Percentiles rank a stretch among this genome's conserved stretches.
Evolutionary conservation across 345 rosid species (phyloP).

Genomic region (Linum lewisii): DNA sequence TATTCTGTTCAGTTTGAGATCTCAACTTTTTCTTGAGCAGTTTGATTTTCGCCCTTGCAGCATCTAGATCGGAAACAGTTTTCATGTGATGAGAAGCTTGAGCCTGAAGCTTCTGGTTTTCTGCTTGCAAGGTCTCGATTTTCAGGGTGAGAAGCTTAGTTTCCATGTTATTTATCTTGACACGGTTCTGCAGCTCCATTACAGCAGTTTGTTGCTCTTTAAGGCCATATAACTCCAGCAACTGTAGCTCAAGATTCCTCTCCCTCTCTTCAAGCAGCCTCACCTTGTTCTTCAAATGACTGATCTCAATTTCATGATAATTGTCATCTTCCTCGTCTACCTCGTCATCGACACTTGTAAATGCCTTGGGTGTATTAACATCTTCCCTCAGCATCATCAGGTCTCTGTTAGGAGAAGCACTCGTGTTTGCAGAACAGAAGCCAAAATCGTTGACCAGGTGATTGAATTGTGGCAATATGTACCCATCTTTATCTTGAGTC

Average conservation of each 20-base stretch:
- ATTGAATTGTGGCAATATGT: constrained; percentile 47
- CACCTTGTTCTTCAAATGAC: constrained; percentile 43
- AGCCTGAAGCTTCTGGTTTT: constrained; percentile 52
- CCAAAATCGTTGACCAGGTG: constrained; percentile 41
- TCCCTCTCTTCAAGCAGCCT: constrained; percentile 58
- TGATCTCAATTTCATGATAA: constrained; percentile 24
- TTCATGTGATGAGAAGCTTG: constrained; percentile 48
- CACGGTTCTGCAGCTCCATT: constrained; percentile 67
- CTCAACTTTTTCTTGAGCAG: constrained; percentile 56
- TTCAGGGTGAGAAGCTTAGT: constrained; percentile 53
- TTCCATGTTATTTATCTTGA: constrained; percentile 67
- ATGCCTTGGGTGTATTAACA: constrained; percentile 32
- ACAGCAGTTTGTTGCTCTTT: constrained; percentile 70
- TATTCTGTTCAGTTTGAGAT: constrained; percentile 61
- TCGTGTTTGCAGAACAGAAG: constrained; percentile 13
- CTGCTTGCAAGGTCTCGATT: constrained; percentile 62
- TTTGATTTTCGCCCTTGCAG: constrained; percentile 45
- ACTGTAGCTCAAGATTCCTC: constrained; percentile 57
- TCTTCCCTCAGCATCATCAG: constrained; percentile 29
- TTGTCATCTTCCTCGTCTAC: constrained; percentile 35
- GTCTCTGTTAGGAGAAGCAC: constrained; percentile 21
- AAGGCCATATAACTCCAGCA: constrained; percentile 74
- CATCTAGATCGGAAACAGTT: constrained; percentile 42
- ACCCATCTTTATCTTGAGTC: constrained; percentile 33
- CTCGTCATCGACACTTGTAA: constrained; percentile 30